Evolutionary conservation across 1,284 basidiomycete species (phyloP).

Genomic region (Phylloporus sp.): DNA sequence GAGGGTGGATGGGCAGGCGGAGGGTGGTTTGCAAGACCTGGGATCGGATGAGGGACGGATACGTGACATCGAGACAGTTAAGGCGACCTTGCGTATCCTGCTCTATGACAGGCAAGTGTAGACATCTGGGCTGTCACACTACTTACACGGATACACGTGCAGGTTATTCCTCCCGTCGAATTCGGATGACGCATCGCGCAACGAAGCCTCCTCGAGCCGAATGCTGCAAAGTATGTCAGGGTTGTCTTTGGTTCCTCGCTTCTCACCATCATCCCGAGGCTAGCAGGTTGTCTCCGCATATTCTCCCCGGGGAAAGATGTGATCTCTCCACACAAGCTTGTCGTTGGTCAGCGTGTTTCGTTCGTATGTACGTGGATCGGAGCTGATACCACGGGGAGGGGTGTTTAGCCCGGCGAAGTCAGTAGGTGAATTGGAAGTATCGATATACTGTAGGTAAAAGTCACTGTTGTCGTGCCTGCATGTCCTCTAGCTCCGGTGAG

Average conservation of each 20-base stretch:
- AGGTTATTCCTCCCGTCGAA: slow-evolving; percentile 68
- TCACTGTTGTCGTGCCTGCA: too few species aligned
- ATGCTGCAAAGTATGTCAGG: slow-evolving; percentile 75
- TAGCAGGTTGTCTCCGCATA: too few species aligned
- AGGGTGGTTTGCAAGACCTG: slow-evolving; percentile 16
- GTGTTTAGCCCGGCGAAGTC: too few species aligned
- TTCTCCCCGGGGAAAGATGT: slow-evolving; percentile 35
- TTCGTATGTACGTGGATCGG: too few species aligned
- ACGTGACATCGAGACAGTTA: slow-evolving; percentile 45
- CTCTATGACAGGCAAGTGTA: slow-evolving; percentile 60
- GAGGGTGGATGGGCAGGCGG: too few species aligned
- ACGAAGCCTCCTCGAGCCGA: slow-evolving; percentile 85
- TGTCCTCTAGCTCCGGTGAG: too few species aligned
- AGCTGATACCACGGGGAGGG: too few species aligned
- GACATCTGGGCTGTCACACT: too few species aligned
- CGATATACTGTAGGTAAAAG: too few species aligned
- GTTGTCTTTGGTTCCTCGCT: background rate
- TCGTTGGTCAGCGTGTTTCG: slow-evolving; percentile 64
- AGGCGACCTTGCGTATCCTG: slow-evolving; percentile 66
- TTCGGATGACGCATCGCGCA: slow-evolving; percentile 83
- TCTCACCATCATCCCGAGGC: slow-evolving; percentile 45
- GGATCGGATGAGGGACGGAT: slow-evolving; percentile 22
- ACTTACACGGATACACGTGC: background rate
- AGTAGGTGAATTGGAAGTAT: too few species aligned
- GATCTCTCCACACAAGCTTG: slow-evolving; percentile 81